Conservation (phyloP, 257 asterid genomes). For the Salvia splendens region DNA sequence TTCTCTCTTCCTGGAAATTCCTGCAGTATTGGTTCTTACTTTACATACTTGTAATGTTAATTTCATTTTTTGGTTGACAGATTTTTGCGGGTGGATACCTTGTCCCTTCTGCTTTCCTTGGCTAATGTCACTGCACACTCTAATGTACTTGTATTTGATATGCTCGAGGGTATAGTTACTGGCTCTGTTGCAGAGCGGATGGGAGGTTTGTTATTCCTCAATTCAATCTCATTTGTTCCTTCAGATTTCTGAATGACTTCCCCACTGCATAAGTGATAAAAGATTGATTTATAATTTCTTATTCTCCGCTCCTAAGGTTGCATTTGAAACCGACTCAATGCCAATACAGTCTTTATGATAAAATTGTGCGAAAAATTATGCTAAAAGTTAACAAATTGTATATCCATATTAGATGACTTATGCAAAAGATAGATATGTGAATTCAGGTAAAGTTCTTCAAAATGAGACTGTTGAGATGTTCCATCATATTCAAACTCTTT, state of each 20-base stretch:
- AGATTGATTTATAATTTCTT: background rate
- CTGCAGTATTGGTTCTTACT: background rate
- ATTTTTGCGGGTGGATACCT: slow-evolving; percentile 83
- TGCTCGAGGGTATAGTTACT: slow-evolving; percentile 75
- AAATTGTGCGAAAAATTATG: background rate
- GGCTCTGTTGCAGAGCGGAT: slow-evolving; percentile 94
- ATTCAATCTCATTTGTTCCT: slow-evolving; percentile 23
- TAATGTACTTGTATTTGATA: slow-evolving; percentile 85
- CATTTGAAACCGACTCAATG: background rate
- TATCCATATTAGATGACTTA: background rate
- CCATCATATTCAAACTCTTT: background rate
- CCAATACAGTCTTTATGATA: background rate
- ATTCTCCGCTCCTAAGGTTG: background rate
- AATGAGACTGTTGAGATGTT: slow-evolving; percentile 8
- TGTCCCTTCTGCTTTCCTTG: slow-evolving; percentile 80
- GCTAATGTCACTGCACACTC: slow-evolving; percentile 82
- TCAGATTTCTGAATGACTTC: background rate
- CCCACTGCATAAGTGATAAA: background rate
- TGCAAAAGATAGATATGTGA: background rate
- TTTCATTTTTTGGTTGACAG: slow-evolving; percentile 42
- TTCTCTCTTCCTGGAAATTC: background rate
- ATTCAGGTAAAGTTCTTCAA: background rate
- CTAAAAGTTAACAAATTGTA: background rate
- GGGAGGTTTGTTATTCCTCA: slow-evolving; percentile 67
- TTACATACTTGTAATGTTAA: slow-evolving; percentile 7